phyloP scores from a whole-genome alignment of 306 rosid species.

The Begonia loranthoides region DNA sequence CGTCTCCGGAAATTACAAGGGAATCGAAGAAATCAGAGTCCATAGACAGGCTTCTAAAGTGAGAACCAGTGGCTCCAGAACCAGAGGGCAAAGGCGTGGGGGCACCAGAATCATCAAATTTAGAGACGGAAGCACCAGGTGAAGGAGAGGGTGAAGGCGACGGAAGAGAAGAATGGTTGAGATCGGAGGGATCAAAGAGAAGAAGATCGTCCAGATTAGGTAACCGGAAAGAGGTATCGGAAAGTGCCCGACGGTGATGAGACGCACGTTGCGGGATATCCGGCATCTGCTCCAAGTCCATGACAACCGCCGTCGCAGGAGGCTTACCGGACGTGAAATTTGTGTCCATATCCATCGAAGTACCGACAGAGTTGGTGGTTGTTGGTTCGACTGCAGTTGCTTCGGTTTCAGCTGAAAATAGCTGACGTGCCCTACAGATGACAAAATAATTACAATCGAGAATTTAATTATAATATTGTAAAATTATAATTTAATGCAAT shows the following conservation, averaged over 20 bases:
- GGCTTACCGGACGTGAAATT: conserved; percentile 27
- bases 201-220: conserved; percentile 81
- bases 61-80: conserved; percentile 17
- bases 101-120: conserved; percentile 41
- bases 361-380: neutral
- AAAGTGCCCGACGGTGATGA: conserved; percentile 86
- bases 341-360: conserved; percentile 18
- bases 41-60: conserved; percentile 67
- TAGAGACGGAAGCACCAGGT: conserved; percentile 3
- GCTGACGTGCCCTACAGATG: no score
- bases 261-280: conserved; percentile 54
- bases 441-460: no score
- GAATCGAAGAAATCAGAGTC: conserved; percentile 88
- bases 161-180: conserved; percentile 58
- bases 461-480: no score
- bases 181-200: conserved; percentile 81
- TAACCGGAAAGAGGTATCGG: conserved; percentile 74
- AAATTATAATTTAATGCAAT: no score
- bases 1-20: conserved; percentile 24
- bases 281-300: conserved; percentile 68
- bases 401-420: no score
- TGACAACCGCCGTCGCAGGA: conserved; percentile 21
- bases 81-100: conserved; percentile 15
- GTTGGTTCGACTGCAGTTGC: neutral
- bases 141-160: conserved; percentile 30